phyloP scores from a whole-genome alignment of 2,329 filamentous ascomycete genomes.

The Ceratocystis ficicola region DNA sequence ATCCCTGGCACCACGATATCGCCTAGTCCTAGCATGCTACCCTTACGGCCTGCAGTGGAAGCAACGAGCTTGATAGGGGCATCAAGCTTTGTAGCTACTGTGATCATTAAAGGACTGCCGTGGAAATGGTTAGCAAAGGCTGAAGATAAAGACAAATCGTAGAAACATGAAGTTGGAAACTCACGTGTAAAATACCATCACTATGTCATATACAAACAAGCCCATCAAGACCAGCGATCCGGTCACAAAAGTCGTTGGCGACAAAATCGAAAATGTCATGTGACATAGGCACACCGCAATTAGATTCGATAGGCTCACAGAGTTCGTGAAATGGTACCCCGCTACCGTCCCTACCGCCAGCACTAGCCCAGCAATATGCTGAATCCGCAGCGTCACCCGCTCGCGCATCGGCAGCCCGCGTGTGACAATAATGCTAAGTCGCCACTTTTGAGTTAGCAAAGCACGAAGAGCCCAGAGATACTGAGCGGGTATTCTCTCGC shows the following conservation, averaged over 20 bases:
- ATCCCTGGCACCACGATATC: constrained; percentile 90
- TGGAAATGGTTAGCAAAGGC: constrained; percentile 24
- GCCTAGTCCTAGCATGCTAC: constrained; percentile 79
- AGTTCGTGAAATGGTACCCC: constrained; percentile 54
- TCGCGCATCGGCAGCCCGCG: constrained; percentile 34
- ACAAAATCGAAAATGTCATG: constrained; percentile 66
- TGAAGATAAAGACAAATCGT: not conserved
- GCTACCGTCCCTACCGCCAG: constrained; percentile 44
- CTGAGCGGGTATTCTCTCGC: not conserved
- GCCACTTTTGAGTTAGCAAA: constrained; percentile 42
- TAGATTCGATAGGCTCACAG: constrained; percentile 59
- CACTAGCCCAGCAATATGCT: constrained; percentile 44
- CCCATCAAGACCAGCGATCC: constrained; percentile 65
- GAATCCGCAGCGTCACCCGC: constrained; percentile 42
- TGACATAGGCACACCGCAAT: constrained; percentile 84
- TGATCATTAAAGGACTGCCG: constrained; percentile 63
- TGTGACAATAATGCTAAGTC: constrained; percentile 39
- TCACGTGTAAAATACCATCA: constrained; percentile 77
- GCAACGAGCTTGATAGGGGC: constrained; percentile 89
- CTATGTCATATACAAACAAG: constrained; percentile 89
- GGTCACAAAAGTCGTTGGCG: constrained; percentile 75
- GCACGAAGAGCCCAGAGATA: constrained; percentile 40
- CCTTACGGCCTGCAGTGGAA: constrained; percentile 50
- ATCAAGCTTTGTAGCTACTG: constrained; percentile 77
- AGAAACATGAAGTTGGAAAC: constrained; percentile 27